Conservation (phyloP, 176 grass and related monocot genomes). For the Musa acuminata region DNA sequence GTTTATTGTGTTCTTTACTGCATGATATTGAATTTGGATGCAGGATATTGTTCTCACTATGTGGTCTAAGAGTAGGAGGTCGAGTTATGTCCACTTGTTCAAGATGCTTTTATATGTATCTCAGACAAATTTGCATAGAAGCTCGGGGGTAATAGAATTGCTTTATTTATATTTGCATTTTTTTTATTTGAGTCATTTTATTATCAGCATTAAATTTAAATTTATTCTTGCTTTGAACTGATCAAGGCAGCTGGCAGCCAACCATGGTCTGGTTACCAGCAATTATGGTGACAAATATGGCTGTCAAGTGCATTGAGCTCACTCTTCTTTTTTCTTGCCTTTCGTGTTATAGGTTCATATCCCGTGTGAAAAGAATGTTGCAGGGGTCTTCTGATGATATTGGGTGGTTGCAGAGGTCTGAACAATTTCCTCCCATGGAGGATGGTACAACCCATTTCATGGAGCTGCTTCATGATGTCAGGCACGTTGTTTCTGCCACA, state of each 20-base stretch:
- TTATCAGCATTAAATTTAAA: not conserved
- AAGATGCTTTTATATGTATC: not conserved
- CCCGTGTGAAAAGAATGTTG: constrained; percentile 62
- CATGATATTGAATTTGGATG: constrained; percentile 1
- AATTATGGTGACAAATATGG: not conserved
- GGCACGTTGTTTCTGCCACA: constrained; percentile 31
- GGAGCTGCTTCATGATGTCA: constrained; percentile 58
- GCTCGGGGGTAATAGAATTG: constrained; percentile 31
- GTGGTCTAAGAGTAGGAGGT: constrained; percentile 29
- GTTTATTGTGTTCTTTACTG: not conserved
- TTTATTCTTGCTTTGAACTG: not conserved
- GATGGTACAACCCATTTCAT: constrained; percentile 60
- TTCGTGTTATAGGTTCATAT: constrained; percentile 38
- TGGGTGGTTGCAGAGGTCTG: constrained; percentile 72
- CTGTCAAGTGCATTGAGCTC: constrained; percentile 2
- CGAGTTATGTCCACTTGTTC: constrained; percentile 28
- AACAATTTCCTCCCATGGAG: constrained; percentile 31
- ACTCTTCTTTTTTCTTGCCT: constrained; percentile 14
- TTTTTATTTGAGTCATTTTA: not conserved
- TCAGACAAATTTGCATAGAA: constrained; percentile 7
- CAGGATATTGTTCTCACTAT: constrained; percentile 27
- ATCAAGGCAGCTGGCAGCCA: too few species aligned
- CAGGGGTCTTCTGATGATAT: constrained; percentile 72
- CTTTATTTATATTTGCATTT: not conserved
- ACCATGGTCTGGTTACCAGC: not conserved